Conservation (phyloP, 768 basidiomycete genomes). For the Mycena sanguinolenta region DNA sequence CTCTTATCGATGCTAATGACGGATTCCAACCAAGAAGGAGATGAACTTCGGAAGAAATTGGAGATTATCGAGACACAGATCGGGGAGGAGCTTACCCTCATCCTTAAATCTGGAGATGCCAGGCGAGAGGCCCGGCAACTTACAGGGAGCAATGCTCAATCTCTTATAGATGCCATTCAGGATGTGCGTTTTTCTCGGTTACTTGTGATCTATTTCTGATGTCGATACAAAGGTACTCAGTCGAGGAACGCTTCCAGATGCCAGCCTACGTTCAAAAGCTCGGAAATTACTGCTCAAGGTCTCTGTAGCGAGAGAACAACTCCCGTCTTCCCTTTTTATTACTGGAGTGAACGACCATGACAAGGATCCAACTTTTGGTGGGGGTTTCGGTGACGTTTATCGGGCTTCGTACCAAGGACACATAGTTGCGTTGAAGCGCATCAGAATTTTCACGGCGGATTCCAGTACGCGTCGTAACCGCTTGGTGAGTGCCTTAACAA, state of each 20-base stretch:
- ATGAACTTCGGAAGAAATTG: neutral
- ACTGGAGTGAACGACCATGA: conserved; percentile 18
- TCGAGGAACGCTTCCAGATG: neutral
- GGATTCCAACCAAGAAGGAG: neutral
- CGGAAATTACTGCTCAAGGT: conserved; percentile 31
- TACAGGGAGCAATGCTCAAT: neutral
- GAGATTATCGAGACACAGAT: neutral
- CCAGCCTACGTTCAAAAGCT: conserved; percentile 5
- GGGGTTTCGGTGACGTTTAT: conserved; percentile 32
- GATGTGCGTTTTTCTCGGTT: neutral
- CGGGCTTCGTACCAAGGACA: conserved; percentile 19
- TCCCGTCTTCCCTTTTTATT: conserved; percentile 36
- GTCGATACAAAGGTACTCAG: neutral
- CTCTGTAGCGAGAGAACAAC: conserved; percentile 16
- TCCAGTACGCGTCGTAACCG: conserved; percentile 7
- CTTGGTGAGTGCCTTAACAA: neutral
- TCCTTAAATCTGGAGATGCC: neutral
- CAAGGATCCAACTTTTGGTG: conserved; percentile 29
- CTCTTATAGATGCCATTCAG: conserved; percentile 5
- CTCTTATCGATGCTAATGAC: neutral
- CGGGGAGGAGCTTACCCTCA: neutral
- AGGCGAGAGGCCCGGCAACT: neutral
- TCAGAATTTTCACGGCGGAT: conserved; percentile 2
- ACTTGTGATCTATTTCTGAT: neutral
- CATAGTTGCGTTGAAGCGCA: conserved; percentile 7